Conservation (phyloP, 768 basidiomycete genomes). For the Austroboletus festivus region DNA sequence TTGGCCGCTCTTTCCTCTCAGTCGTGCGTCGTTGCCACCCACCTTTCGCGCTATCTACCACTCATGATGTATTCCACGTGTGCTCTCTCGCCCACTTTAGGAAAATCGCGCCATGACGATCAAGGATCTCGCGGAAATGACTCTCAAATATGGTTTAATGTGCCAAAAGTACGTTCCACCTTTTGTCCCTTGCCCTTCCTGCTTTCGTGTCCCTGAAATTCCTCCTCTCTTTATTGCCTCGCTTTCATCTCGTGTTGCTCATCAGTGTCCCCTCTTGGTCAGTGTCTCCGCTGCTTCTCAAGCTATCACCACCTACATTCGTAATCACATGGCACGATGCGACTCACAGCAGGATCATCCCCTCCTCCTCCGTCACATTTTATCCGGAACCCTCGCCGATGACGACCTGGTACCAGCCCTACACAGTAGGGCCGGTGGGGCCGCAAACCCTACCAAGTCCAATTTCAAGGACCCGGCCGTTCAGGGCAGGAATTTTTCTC, state of each 20-base stretch:
- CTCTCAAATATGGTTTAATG: slow-evolving; percentile 58
- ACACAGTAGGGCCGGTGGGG: slow-evolving; percentile 67
- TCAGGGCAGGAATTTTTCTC: slow-evolving; percentile 28
- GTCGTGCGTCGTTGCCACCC: slow-evolving; percentile 48
- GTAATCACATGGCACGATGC: slow-evolving; percentile 68
- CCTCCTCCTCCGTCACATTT: slow-evolving; percentile 65
- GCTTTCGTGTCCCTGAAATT: no score
- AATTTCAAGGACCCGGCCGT: slow-evolving; percentile 10
- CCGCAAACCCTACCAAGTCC: slow-evolving; percentile 40
- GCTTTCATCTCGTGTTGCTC: slow-evolving; percentile 14
- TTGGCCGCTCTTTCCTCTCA: slow-evolving; percentile 69
- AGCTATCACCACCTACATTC: slow-evolving; percentile 81
- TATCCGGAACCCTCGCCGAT: slow-evolving; percentile 70
- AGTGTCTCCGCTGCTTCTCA: slow-evolving; percentile 78
- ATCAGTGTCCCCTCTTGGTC: slow-evolving; percentile 1
- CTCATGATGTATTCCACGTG: slow-evolving; percentile 19
- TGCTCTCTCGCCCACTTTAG: slow-evolving; percentile 33
- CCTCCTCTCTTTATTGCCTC: not conserved
- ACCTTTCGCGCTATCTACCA: slow-evolving; percentile 7
- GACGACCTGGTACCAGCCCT: slow-evolving; percentile 73
- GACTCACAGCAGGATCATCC: slow-evolving; percentile 70
- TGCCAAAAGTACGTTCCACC: slow-evolving; percentile 66
- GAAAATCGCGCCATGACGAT: slow-evolving; percentile 84
- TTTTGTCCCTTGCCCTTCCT: slow-evolving; percentile 1
- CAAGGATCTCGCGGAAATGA: slow-evolving; percentile 78